Evolutionary conservation across 2,329 filamentous ascomycete genomes (phyloP), one percentile per base, ranked within the genome.

Genomic region (Aspergillaceae sp.): DNA sequence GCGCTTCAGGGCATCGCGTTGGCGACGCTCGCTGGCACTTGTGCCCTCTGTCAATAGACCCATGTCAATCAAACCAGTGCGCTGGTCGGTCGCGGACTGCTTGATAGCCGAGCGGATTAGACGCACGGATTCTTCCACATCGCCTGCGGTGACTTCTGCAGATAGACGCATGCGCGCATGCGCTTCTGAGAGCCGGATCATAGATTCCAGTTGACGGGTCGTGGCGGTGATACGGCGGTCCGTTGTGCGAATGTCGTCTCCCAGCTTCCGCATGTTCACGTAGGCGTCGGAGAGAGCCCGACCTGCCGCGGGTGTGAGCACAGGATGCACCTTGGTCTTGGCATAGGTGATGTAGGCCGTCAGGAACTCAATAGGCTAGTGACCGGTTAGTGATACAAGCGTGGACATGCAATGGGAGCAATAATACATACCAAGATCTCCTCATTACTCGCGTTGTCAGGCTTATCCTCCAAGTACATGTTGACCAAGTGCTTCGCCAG

Each of bases 181-280:
- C 0, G 90, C 92, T 73, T 98, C 92, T 1, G 90, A 74, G 3
- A 98, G 84, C 51, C 92, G 91, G 63, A 98, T 97, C 94, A 98
- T 98, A 40, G 86, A 92, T 71, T 98, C 94, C 4, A 98, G 77
- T 69, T 98, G 92, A 63, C 92, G 82, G 0, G 94, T 98, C 3
- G 92, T 98, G 36, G 92, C 92, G 0, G 92, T 98, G 71, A 98
- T 98, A 55, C 92, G 87, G 67, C 94, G 91, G 68, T 98, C 94
- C 3, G 87, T 80, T 2, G 89, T 79, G 42, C 91, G 87, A 33
- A 91, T 84, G 57, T 90, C 86, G 56, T 89, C 84, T 41, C 92
- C 92, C 0, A 98, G 82, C 61, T 90, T 87, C 54, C 92, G 89
- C 88, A 98, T 96, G 50, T 85, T 86, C 40, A 97, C 86, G 63